Evolutionary conservation across 1,284 basidiomycete species (phyloP).

Genomic region (Cryptococcus sp.): DNA sequence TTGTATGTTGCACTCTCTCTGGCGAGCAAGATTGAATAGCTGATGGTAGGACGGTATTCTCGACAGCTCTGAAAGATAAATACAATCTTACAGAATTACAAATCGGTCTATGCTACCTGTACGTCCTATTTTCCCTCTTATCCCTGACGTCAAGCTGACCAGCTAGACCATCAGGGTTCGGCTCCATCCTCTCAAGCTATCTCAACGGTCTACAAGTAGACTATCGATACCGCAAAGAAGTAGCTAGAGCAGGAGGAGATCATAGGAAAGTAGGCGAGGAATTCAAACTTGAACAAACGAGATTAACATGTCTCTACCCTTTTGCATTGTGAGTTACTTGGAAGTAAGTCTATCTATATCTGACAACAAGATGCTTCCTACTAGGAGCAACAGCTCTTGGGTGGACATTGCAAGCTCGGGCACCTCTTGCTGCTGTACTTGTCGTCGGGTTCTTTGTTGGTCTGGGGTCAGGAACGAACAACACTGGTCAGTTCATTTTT

Average conservation of each 20-base stretch:
- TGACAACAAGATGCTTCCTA: conserved; percentile 10
- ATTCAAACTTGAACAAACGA: conserved; percentile 37
- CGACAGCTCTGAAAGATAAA: conserved; percentile 36
- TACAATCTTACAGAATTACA: conserved; percentile 41
- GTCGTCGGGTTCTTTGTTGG: conserved; percentile 40
- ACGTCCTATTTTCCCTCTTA: conserved; percentile 2
- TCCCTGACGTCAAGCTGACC: neutral
- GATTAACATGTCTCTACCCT: conserved; percentile 31
- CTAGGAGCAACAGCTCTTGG: conserved; percentile 26
- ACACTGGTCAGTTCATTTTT: neutral
- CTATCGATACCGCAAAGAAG: conserved; percentile 37
- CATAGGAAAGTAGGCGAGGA: conserved; percentile 29
- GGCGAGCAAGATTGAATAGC: neutral
- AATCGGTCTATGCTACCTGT: conserved; percentile 48
- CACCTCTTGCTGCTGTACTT: conserved; percentile 10
- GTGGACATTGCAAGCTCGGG: conserved; percentile 36
- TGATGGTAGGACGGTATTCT: conserved; percentile 35
- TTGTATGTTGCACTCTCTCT: conserved; percentile 20
- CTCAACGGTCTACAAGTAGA: conserved; percentile 43
- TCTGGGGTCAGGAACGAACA: conserved; percentile 29
- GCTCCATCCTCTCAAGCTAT: conserved; percentile 29
- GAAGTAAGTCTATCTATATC: neutral
- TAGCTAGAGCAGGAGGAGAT: conserved; percentile 38
- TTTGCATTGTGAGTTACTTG: conserved; percentile 22
- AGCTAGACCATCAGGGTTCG: conserved; percentile 38